Evolutionary conservation across 2,329 filamentous ascomycete genomes (phyloP), one percentile per base, ranked within the genome.

Genomic region (Trichophyton schoenleinii): DNA sequence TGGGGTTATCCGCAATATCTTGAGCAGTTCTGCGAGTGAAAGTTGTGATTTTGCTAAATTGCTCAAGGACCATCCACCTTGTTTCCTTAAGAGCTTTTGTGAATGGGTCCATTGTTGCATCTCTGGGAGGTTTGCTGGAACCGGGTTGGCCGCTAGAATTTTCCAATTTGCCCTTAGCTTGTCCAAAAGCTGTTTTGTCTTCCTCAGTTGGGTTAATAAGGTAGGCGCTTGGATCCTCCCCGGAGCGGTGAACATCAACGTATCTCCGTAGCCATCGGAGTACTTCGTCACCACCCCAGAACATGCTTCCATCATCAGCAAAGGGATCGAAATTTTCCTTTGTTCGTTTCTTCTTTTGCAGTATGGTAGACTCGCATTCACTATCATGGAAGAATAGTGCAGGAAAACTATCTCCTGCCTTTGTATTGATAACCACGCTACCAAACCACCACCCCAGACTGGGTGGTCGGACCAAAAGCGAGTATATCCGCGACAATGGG

Each of bases 371-470:
- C 74, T 96, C 88, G 70, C 94, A 99, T 77, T 99, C 94, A 64
- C 86, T 91, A 70, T 99, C 94, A 72, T 99, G 94, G 76, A 99
- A 99, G 77, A 99, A 99, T 1, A 99, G 78, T 0, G 94, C 91
- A 0, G 94, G 94, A 67, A 97, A 96, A 71, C 89, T 94, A 71
- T 97, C 91, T 2, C 95, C 95, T 0, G 87, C 85, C 11, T 88
- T 81, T 0, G 89, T 90, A 72, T 99, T 99, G 77, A 99, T 89
- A 62, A 99, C 87, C 31, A 99, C 76, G 65, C 91, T 96, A 38
- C 94, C 94, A 72, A 95, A 96, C 94, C 94, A 99, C 95, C 94
- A 99, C 15, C 94, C 95, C 6, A 96, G 76, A 71, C 90, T 96
- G 3, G 94, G 95, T 2, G 92, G 92, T 1, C 94, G 85, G 44